Base-by-base conservation (phyloP, 805 yeast species). In the Spathaspora boniae region DNA sequence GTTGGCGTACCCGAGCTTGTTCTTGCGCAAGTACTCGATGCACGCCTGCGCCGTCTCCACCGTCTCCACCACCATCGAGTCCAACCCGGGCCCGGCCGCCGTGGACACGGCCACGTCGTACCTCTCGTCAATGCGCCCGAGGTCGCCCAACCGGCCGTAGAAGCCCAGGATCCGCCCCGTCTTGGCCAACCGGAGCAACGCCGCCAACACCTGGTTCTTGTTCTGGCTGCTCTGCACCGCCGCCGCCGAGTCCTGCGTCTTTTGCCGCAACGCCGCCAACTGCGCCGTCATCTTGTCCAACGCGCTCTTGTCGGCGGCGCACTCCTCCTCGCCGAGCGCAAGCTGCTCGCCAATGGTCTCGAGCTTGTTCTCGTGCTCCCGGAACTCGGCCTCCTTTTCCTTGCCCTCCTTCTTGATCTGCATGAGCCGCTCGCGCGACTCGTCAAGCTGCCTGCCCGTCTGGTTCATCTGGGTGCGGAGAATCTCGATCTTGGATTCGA, bases 41-140 rank as follows among this genome's bases (percentile, higher is more conserved):
- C 80, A 76, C 17, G 65, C 62, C 46, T 75, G 80, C 0, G 79
- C 82, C 2, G 72, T 70, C 45, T 74, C 80, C 12, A 76, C 81
- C 0, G 78, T 66, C 31, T 88, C 97, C 3, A 93, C 98, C 12
- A 93, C 98, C 71, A 88, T 79, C 43, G 94, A 91, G 54, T 91
- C 95, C 38, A 93, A 67, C 6, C 89, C 80, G 1, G 95, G 88
- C 14, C 32, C 32, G 45, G 93, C 87, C 0, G 96, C 98, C 0
- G 98, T 93, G 0, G 98, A 88, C 6, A 93, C 78, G 0, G 98
- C 98, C 34, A 88, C 76, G 59, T 94, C 98, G 55, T 84, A 93
- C 49, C 76, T 74, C 44, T 83, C 86, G 54, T 87, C 96, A 44
- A 93, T 93, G 2, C 74, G 72, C n/a, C 96, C 99, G 29, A 93